phyloP scores from a whole-genome alignment of 1,284 basidiomycete species.

The Puccinia hordei region DNA sequence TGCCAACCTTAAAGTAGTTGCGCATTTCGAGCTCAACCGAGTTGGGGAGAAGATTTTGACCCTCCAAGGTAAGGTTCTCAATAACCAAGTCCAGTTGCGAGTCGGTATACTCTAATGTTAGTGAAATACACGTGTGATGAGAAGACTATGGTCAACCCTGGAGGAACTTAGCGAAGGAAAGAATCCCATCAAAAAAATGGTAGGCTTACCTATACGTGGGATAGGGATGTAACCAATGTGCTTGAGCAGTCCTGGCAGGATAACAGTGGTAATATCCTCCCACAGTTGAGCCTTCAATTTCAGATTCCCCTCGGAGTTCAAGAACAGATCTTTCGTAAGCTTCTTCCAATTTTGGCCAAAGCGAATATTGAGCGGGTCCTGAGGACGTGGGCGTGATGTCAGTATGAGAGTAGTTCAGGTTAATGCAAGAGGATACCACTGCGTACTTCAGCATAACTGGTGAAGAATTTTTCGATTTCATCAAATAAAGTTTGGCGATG shows the following conservation, averaged over 20 bases:
- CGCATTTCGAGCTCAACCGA: conserved; percentile 76
- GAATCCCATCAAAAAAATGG: conserved; percentile 59
- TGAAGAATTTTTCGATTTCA: conserved; percentile 57
- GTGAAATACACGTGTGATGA: conserved; percentile 53
- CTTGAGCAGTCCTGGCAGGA: conserved; percentile 76
- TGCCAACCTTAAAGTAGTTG: conserved; percentile 75
- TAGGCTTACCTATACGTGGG: conserved; percentile 36
- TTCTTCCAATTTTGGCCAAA: conserved; percentile 57
- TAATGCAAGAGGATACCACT: neutral
- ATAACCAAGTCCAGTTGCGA: conserved; percentile 81
- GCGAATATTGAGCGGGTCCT: conserved; percentile 57
- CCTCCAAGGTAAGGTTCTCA: conserved; percentile 87
- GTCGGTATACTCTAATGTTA: conserved; percentile 81
- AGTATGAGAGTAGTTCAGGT: neutral
- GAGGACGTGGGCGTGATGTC: neutral
- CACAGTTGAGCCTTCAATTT: conserved; percentile 74
- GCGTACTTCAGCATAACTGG: conserved; percentile 54
- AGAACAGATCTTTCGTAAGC: conserved; percentile 58
- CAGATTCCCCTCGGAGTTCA: conserved; percentile 72
- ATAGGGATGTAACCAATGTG: conserved; percentile 56
- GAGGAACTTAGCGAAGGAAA: neutral
- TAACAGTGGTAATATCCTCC: conserved; percentile 78
- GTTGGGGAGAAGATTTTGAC: conserved; percentile 76
- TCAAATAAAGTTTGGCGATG: conserved; percentile 57
- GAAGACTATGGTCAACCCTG: conserved; percentile 60